Base-by-base conservation (phyloP, 2,329 filamentous ascomycete species). In the Alternaria arbusti region DNA sequence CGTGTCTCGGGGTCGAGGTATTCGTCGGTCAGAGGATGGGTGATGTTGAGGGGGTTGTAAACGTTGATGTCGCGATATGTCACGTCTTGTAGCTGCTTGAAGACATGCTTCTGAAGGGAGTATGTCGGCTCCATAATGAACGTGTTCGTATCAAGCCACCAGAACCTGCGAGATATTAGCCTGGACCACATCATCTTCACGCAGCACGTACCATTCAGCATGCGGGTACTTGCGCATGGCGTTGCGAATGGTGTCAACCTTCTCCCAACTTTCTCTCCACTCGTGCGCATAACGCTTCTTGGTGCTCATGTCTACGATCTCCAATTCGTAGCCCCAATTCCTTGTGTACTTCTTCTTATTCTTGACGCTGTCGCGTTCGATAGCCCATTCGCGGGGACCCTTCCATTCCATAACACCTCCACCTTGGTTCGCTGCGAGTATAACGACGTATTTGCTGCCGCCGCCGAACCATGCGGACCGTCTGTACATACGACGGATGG, bases 321-420 rank as follows among this genome's bases (percentile, higher is more conserved):
- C 96, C 62, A 99, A 84, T 66, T 97, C 91, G 79, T 99, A 98
- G 13, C 96, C 96, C 94, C 96, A 98, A 78, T 86, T 87, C 32
- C 88, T 86, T 3, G 89, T 91, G 77, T 99, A 99, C 75, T 90
- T 91, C 78, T 91, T 90, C 85, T 99, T 99, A 83, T 99, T 99
- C 79, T 90, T 90, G 58, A 98, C 89, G 77, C 95, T 98, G 83
- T 98, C 94, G 79, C 96, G 87, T 82, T 99, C 96, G 74, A 98
- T 97, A 1, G 96, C 96, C 96, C 96, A 99, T 82, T 99, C 96
- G 65, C 94, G 88, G 20, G 95, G 92, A 0, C 95, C 95, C 81
- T 99, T 99, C 95, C 94, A 97, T 77, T 97, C 95, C 94, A 98
- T 98, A 8, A 99, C 96, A 73, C 96, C 96, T 63, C 96, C 96